Conservation (phyloP, 78 protist species). For the Dictyostelium firmibasis region DNA sequence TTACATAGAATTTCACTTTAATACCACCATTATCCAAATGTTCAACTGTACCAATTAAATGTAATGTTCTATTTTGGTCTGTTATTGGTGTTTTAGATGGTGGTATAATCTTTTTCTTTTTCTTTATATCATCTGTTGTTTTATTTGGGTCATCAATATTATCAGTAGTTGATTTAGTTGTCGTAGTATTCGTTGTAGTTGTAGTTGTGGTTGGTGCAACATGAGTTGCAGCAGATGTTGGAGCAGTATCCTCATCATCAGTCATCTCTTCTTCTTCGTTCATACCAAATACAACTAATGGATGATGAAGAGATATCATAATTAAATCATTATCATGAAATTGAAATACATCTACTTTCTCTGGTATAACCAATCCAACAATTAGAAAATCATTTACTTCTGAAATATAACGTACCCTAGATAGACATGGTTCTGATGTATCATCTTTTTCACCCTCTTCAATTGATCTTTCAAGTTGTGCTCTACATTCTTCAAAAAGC, state of each 20-base stretch:
- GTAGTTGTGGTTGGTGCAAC: neutral
- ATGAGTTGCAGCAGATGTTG: conserved; percentile 4
- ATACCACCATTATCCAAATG: conserved; percentile 63
- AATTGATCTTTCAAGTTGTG: conserved; percentile 74
- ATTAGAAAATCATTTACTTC: conserved; percentile 35
- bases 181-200: neutral
- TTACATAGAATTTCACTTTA: conserved; percentile 48
- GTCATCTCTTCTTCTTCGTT: conserved; percentile 36
- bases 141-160: conserved; percentile 60
- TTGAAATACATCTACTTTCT: neutral
- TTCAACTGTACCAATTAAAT: conserved; percentile 74
- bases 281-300: conserved; percentile 47
- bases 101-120: conserved; percentile 62
- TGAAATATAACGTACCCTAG: conserved; percentile 56
- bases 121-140: neutral
- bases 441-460: conserved; percentile 58
- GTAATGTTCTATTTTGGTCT: conserved; percentile 19
- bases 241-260: conserved; percentile 12
- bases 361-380: conserved; percentile 29
- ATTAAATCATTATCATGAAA: conserved; percentile 73
- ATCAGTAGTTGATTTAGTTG: neutral
- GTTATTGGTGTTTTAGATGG: conserved; percentile 43
- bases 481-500: conserved; percentile 79
- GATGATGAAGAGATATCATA: conserved; percentile 71
- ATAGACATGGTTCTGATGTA: conserved; percentile 20